Evolutionary conservation across 164 flowering plant genomes (phyloP), one percentile per base, ranked within the genome.

Genomic region (Nymphaea thermarum): DNA sequence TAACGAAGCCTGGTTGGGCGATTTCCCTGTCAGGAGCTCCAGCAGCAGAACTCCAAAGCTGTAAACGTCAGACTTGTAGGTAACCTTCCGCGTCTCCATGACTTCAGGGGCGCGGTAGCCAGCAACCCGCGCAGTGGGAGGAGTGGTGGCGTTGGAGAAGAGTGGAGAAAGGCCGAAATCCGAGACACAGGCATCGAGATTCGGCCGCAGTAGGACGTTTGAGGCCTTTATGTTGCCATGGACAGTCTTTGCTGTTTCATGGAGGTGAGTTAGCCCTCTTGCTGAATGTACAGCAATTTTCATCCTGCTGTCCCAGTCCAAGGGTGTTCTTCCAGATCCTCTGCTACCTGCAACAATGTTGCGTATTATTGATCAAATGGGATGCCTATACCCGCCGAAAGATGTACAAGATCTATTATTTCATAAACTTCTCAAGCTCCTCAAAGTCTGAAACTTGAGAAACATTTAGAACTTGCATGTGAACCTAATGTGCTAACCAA

Each of bases 61-160:
- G 79, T 94, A 94, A 65, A 94, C 96, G 70, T 94, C 99, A 0
- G 98, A 90, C 68, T 87, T 88, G 82, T 75, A 84, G 0, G 93
- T 87, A 42, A 75, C 88, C 62, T 84, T 90, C 1, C 98, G 83
- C 57, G 94, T 90, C 66, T 92, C 99, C 6, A 87, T 76, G 8
- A 87, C 90, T 72, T 94, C 99, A 3, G 99, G 99, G 3, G 97
- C 98, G 2, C 98, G 91, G 65, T 92, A 94, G 15, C 99, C 99
- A 1, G 92, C 91, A 14, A 86, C 80, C 2, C 99, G 85, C 78
- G 75, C 82, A 3, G 90, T 80, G 0, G 93, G 80, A 8, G 57
- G 57, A 10, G 41, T 41, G 10, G 64, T 62, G 8, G 83, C 66
- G 6, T 87, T 8, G 7, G 85, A 82, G 76, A 88, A 94, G 7